Conservation (phyloP, 768 basidiomycete genomes). For the Rubroboletus satanas region DNA sequence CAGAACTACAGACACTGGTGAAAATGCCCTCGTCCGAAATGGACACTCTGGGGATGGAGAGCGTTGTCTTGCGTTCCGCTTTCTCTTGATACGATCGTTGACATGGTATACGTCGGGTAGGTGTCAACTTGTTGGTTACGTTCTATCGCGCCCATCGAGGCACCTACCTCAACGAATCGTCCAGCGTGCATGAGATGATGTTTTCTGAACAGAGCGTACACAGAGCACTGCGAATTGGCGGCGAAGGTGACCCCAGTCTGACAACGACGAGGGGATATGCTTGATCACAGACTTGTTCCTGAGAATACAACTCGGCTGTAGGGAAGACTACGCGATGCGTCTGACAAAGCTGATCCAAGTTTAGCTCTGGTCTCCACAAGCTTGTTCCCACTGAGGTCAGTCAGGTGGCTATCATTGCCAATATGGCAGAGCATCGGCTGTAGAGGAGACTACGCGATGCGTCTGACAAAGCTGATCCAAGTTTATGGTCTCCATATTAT, state of each 20-base stretch:
- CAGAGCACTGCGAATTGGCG: not conserved
- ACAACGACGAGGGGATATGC: too few species aligned
- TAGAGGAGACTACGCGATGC: too few species aligned
- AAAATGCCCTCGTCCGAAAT: conserved; percentile 15
- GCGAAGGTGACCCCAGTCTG: not conserved
- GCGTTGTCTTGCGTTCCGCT: not conserved
- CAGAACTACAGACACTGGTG: conserved; percentile 30
- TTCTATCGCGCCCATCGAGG: not conserved
- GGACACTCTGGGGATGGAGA: conserved; percentile 8
- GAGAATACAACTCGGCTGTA: not conserved
- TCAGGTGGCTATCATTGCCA: not conserved
- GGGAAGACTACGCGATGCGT: not conserved
- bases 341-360: not conserved
- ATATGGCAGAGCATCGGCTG: too few species aligned
- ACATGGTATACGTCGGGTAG: not conserved
- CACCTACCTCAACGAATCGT: too few species aligned
- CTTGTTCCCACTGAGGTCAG: not conserved
- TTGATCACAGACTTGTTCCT: not conserved
- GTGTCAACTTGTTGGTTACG: not conserved
- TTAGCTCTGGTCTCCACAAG: too few species aligned
- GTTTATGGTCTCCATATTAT: too few species aligned
- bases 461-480: not conserved
- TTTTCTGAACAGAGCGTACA: not conserved
- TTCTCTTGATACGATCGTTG: not conserved
- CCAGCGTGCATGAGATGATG: not conserved